Base-by-base conservation (phyloP, 202 grass and related monocot species). In the Saccharum hybrid region DNA sequence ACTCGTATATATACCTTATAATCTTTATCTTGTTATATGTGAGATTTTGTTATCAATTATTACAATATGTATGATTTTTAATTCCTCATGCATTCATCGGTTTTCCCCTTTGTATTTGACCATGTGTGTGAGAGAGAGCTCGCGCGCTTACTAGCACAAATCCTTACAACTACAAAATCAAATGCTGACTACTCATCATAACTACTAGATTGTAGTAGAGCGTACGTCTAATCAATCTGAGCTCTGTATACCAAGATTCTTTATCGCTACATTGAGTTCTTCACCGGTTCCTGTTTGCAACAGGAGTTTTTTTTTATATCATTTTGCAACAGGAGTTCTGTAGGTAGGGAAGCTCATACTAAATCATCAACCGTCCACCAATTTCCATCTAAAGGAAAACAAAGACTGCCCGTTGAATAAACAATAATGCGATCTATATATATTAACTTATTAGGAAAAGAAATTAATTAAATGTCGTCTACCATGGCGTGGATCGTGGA, bases 331-430 rank as follows among this genome's bases (percentile, higher is more conserved):
- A 66, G 66, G 54, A 85, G 77, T 80, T 86, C 10, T 43, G 48
- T 81, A 56, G 37, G n/a, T 16, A 51, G 8, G 31, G 31, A 42
- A 42, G 22, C 68, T 74, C 84, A 74, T 73, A 46, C 14, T 45
- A 80, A 80, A 59, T 45, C 45, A 67, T 74, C 46, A 74, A 59
- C 46, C 22, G 60, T 34, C 43, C 18, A 66, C 46, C 56, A 19
- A 36, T 36, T 36, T 36, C 34, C 34, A 36, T 36, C 34, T 36
- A 39, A 37, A 56, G 3, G 70, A 65, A 36, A 84, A 62, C 51
- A 77, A 63, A 6, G 21, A 57, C 3, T 43, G 34, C 34, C 34
- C 4, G 34, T 36, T 36, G 34, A 36, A 36, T 36, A 43, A 43
- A 43, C 2, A 43, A 43, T 57, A 72, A 82, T 69, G 28, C 5